Percentiles rank a stretch among this genome's conserved stretches.
These are phyloP conservation scores for Lolium perenne DNA, from an alignment of 176 grass and related monocot genomes.

Conservation along the genomic window DNA sequence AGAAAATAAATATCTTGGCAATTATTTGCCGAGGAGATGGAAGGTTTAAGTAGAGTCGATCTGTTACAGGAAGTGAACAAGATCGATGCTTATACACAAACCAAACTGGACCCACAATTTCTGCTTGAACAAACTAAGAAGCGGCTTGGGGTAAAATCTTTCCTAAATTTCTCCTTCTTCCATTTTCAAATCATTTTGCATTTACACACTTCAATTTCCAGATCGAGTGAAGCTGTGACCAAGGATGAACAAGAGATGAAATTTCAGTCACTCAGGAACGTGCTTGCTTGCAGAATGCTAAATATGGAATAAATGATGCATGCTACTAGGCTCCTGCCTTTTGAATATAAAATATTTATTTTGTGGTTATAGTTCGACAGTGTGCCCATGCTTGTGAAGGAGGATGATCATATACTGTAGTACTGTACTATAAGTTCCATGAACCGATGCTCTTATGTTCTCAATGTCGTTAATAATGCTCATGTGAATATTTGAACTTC, in stretches of 20 bases:
- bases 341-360: slow-evolving; percentile 3
- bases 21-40: background rate
- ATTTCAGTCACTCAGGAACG: background rate
- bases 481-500: background rate
- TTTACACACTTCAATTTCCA: slow-evolving; percentile 30
- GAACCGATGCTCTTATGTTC: background rate
- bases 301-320: slow-evolving; percentile 34
- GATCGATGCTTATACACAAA: slow-evolving; percentile 72
- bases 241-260: slow-evolving; percentile 23
- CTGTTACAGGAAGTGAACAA: slow-evolving; percentile 77
- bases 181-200: slow-evolving; percentile 16
- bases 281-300: slow-evolving; percentile 7
- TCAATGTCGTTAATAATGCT: background rate
- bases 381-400: background rate
- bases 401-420: background rate
- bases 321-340: background rate
- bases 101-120: slow-evolving; percentile 59
- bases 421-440: background rate
- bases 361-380: background rate
- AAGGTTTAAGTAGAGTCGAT: slow-evolving; percentile 24
- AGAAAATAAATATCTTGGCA: background rate
- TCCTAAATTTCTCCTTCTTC: slow-evolving; percentile 3
- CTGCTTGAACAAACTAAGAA: slow-evolving; percentile 61
- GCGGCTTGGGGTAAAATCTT: slow-evolving; percentile 58
- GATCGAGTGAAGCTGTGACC: slow-evolving; percentile 48